Evolutionary conservation across 1,284 basidiomycete species (phyloP).

Genomic region (Trichosporon ovoides): DNA sequence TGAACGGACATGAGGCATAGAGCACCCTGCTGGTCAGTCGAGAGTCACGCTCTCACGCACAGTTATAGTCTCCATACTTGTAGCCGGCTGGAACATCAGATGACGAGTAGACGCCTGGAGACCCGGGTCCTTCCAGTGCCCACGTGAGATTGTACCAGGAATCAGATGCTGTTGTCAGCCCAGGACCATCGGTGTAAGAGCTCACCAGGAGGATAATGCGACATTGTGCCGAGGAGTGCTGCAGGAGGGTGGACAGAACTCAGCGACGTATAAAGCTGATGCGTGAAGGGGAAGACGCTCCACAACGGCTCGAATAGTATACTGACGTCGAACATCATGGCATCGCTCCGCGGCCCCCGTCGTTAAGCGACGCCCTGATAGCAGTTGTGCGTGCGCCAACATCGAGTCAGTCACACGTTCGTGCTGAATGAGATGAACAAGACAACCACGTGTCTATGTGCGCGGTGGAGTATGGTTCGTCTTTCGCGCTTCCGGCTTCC

Average conservation of each 20-base stretch:
- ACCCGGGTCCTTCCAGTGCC: slow-evolving; percentile 26
- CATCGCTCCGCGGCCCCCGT: too few species aligned
- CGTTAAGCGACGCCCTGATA: background rate
- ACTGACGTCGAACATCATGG: too few species aligned
- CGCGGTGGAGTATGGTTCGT: too few species aligned
- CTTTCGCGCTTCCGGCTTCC: too few species aligned
- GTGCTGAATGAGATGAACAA: background rate
- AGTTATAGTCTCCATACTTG: slow-evolving; percentile 36
- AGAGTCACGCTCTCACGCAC: slow-evolving; percentile 14
- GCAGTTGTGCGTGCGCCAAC: background rate
- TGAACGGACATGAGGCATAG: slow-evolving; percentile 9
- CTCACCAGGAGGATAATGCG: slow-evolving; percentile 14
- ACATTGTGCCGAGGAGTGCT: background rate
- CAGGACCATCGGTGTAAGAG: too few species aligned
- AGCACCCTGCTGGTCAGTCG: slow-evolving; percentile 2
- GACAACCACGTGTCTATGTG: background rate
- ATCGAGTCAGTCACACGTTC: background rate
- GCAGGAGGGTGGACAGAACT: background rate
- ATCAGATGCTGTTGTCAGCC: slow-evolving; percentile 11
- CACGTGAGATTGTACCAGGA: slow-evolving; percentile 21
- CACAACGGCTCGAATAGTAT: too few species aligned
- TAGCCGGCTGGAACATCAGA: slow-evolving; percentile 23
- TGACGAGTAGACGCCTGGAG: slow-evolving; percentile 32
- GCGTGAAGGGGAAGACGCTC: background rate
- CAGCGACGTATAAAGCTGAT: background rate